phyloP scores from a whole-genome alignment of 2,329 filamentous ascomycete genomes.

The Cladophialophora carrionii region DNA sequence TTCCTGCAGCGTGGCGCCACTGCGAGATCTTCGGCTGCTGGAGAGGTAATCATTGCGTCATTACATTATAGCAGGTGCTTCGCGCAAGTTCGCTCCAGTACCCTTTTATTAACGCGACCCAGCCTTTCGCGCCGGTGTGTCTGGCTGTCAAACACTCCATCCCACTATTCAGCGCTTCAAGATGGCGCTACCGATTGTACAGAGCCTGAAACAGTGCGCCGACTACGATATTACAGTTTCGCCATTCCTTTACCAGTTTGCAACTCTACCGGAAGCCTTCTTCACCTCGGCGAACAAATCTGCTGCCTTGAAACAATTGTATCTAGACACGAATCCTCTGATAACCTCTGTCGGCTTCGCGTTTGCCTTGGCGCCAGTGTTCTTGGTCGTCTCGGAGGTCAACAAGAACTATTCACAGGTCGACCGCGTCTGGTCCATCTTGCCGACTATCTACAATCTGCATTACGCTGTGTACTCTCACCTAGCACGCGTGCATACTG shows the following conservation, averaged over 20 bases:
- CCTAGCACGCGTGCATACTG: constrained; percentile 69
- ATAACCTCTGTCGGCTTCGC: constrained; percentile 74
- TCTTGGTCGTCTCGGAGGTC: constrained; percentile 76
- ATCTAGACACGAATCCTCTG: constrained; percentile 83
- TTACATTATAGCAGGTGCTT: neutral
- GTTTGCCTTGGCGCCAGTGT: constrained; percentile 69
- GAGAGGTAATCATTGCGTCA: neutral
- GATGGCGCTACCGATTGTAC: constrained; percentile 75
- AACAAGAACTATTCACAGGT: constrained; percentile 98
- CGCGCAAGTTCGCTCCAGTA: neutral
- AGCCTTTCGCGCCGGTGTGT: constrained; percentile 28
- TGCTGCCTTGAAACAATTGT: constrained; percentile 69
- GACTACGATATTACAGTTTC: constrained; percentile 74
- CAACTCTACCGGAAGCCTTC: constrained; percentile 68
- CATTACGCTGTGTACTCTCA: constrained; percentile 86
- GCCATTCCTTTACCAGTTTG: constrained; percentile 73
- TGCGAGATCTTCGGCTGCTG: constrained; percentile 10
- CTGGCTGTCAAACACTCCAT: constrained; percentile 1
- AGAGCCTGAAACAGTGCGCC: constrained; percentile 72
- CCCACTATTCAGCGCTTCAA: neutral
- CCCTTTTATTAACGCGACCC: neutral
- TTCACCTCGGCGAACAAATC: constrained; percentile 63
- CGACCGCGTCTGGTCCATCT: constrained; percentile 86
- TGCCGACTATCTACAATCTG: constrained; percentile 82
- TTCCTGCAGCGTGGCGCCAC: constrained; percentile 3